Conservation (phyloP, 148 eudicot genomes). For the Spergularia bocconei region DNA sequence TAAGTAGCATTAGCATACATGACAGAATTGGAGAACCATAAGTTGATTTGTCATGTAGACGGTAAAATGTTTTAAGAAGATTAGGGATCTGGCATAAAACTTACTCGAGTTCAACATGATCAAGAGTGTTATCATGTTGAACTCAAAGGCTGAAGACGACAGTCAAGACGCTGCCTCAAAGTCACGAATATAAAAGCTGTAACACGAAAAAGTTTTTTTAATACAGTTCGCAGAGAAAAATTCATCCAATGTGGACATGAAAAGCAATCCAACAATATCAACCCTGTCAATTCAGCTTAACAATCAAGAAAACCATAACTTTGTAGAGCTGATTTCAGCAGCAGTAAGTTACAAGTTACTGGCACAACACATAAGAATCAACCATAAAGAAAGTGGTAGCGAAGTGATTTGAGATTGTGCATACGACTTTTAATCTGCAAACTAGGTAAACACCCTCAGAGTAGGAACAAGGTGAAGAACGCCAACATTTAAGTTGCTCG, state of each 20-base stretch:
- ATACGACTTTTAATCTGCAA: slow-evolving; percentile 80
- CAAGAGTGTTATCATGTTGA: no score
- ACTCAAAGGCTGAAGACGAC: no score
- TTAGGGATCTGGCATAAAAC: no score
- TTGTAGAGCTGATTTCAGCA: slow-evolving; percentile 1
- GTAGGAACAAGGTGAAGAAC: slow-evolving; percentile 96
- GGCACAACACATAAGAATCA: background rate
- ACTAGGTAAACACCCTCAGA: slow-evolving; percentile 81
- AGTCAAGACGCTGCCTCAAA: no score
- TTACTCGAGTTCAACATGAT: no score
- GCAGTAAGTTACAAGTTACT: background rate
- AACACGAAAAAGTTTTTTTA: background rate
- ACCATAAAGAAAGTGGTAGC: background rate
- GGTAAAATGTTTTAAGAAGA: no score
- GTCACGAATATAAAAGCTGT: background rate
- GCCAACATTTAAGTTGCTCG: slow-evolving; percentile 89
- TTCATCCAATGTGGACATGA: background rate
- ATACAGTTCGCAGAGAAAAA: background rate
- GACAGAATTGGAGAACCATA: no score
- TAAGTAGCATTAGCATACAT: no score
- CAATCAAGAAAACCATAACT: background rate
- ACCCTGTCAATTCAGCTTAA: slow-evolving; percentile 6
- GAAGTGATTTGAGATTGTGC: slow-evolving; percentile 25
- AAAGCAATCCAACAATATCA: background rate
- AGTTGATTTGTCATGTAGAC: no score